Conservation (phyloP, 192 early-diverging fungal genomes). For the Chytriomyces hyalinus region DNA sequence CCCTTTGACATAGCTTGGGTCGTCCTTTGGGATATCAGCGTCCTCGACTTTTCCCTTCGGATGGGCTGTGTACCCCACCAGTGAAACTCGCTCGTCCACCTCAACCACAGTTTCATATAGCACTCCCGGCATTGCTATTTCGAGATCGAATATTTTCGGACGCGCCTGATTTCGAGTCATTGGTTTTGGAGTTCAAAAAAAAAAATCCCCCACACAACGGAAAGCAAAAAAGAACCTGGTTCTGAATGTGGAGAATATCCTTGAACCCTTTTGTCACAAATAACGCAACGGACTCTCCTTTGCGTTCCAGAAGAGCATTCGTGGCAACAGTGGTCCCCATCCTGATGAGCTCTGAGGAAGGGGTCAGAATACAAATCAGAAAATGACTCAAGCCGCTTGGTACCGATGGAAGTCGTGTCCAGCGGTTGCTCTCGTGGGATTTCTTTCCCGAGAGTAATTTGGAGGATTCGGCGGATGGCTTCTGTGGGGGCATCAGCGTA, state of each 20-base stretch:
- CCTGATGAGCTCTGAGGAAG: conserved; percentile 67
- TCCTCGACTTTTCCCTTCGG: conserved; percentile 24
- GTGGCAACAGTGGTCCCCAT: conserved; percentile 99
- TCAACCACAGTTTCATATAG: conserved; percentile 76
- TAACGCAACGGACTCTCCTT: conserved; percentile 87
- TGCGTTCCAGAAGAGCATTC: conserved; percentile 75
- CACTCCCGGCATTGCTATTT: conserved; percentile 84
- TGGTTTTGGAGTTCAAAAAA: conserved; percentile 73
- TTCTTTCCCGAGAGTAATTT: conserved; percentile 72
- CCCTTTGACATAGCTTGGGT: conserved; percentile 65
- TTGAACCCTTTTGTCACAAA: conserved; percentile 92
- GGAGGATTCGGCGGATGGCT: conserved; percentile 87
- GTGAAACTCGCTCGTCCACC: conserved; percentile 85
- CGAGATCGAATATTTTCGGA: conserved; percentile 92
- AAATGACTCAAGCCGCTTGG: neutral
- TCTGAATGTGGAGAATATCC: conserved; percentile 36
- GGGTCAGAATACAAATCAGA: neutral
- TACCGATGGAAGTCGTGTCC: conserved; percentile 73
- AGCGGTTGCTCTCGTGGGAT: conserved; percentile 73
- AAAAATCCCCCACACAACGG: conserved; percentile 59
- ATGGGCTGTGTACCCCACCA: conserved; percentile 76
- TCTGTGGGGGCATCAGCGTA: conserved; percentile 94
- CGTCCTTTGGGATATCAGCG: conserved; percentile 43
- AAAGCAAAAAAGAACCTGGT: conserved; percentile 10
- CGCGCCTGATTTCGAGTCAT: conserved; percentile 66